Percentiles rank a stretch among this genome's conserved stretches.
Evolutionary conservation across 495 filamentous ascomycete genomes (phyloP).

Genomic region (Penicillium manginii): DNA sequence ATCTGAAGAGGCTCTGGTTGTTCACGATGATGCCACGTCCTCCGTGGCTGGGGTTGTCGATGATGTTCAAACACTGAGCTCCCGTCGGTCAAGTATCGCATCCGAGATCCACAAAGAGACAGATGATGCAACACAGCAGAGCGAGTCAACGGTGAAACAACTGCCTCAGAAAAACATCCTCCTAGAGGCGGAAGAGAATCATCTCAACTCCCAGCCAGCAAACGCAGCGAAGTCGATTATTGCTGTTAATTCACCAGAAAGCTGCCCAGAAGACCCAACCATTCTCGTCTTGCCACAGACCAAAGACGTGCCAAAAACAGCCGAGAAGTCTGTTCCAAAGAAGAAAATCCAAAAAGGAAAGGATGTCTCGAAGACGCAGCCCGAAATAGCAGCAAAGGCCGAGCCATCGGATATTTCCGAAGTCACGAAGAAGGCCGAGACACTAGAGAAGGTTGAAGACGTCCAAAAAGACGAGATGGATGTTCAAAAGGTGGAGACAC

Average conservation of each 20-base stretch:
- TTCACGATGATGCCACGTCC: conserved; percentile 26
- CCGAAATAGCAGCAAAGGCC: too few species aligned
- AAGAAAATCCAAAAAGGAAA: too few species aligned
- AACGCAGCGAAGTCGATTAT: not conserved
- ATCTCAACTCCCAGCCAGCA: conserved; percentile 6
- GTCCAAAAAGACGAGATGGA: not conserved
- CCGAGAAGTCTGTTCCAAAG: not conserved
- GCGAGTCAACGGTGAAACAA: not conserved
- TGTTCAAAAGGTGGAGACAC: not conserved
- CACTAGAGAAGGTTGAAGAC: not conserved
- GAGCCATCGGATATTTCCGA: too few species aligned
- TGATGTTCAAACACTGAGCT: conserved; percentile 24
- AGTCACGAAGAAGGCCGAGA: not conserved
- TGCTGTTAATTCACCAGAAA: not conserved
- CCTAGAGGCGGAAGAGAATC: conserved; percentile 1
- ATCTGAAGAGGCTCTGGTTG: conserved; percentile 30
- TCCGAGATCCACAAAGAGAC: conserved; percentile 8
- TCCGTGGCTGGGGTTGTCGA: conserved; percentile 34
- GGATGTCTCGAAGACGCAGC: too few species aligned
- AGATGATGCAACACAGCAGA: not conserved
- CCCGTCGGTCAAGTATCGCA: conserved; percentile 26
- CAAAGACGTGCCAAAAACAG: not conserved
- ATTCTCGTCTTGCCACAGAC: not conserved
- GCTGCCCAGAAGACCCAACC: too few species aligned
- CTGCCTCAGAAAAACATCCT: conserved; percentile 7